Conservation (phyloP, 768 basidiomycete species). For the Chlorophyllum brunneum region DNA sequence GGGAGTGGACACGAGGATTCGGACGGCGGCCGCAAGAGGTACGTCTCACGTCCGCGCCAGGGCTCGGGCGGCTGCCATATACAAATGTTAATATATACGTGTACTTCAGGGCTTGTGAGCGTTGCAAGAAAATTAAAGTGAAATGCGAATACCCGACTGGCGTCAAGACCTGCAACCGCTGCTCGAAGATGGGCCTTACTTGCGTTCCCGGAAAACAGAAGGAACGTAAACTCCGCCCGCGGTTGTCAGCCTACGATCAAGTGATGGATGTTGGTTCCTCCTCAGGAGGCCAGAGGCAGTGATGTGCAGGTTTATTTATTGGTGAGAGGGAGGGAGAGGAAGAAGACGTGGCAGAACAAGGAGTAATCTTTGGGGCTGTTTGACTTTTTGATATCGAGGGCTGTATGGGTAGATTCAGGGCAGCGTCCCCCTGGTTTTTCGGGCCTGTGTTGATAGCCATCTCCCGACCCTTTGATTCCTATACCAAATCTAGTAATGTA, state of each 20-base stretch:
- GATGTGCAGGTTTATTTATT: background rate
- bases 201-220: conserved; percentile 8
- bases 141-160: conserved; percentile 11
- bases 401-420: background rate
- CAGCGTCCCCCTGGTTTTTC: background rate
- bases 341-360: background rate
- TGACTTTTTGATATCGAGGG: background rate
- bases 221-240: conserved; percentile 1
- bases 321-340: background rate
- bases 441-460: background rate
- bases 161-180: background rate
- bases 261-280: conserved; percentile 9
- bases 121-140: conserved; percentile 12
- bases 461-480: background rate
- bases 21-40: conserved; percentile 7
- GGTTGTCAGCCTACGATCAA: conserved; percentile 7
- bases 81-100: background rate
- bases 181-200: conserved; percentile 6
- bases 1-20: background rate
- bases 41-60: background rate
- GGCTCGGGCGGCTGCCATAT: background rate
- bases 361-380: too few species aligned
- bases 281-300: background rate
- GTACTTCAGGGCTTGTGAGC: conserved; percentile 7
- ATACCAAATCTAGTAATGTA: conserved; percentile 1